Percentiles rank a stretch among this genome's conserved stretches.
phyloP scores from a whole-genome alignment of 768 basidiomycete species.

The Guyanaporus albipodus region DNA sequence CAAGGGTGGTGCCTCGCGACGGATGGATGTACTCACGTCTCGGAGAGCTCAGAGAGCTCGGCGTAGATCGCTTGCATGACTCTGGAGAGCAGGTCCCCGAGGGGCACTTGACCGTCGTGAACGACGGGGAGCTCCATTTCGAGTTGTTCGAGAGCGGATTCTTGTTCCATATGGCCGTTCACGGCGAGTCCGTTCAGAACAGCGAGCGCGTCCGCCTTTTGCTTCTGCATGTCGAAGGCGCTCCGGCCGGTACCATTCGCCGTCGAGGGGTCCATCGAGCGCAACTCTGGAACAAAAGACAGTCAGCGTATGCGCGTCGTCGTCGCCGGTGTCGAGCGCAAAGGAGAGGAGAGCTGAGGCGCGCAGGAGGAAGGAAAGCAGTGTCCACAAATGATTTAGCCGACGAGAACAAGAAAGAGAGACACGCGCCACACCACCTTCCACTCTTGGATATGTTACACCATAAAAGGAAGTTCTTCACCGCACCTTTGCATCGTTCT shows the following conservation, averaged over 20 bases:
- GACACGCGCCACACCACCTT: conserved; percentile 6
- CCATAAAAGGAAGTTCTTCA: conserved; percentile 6
- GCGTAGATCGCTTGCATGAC: conserved; percentile 78
- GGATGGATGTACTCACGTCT: conserved; percentile 72
- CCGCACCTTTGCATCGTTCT: not conserved
- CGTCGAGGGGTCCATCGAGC: conserved; percentile 14
- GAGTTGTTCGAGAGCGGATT: conserved; percentile 50
- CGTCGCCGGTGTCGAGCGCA: conserved; percentile 6
- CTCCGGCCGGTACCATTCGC: conserved; percentile 13
- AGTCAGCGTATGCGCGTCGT: not conserved
- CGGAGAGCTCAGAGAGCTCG: conserved; percentile 76
- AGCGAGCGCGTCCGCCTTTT: conserved; percentile 29
- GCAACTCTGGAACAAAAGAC: not conserved
- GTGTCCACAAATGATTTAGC: not conserved
- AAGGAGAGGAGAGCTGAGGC: not conserved
- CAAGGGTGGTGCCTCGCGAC: not conserved
- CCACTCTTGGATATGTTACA: conserved; percentile 9
- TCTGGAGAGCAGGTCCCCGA: conserved; percentile 73
- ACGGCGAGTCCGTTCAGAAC: conserved; percentile 25
- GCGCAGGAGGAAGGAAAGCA: not conserved
- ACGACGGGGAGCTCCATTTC: conserved; percentile 74
- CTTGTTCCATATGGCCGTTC: conserved; percentile 37
- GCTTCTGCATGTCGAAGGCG: conserved; percentile 25
- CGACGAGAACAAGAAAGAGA: conserved; percentile 18
- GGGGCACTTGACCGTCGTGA: conserved; percentile 65